Percentiles rank a stretch among this genome's conserved stretches.
Evolutionary conservation across 805 yeast genomes (phyloP).

Genomic region (Sporopachydermia lactativora): DNA sequence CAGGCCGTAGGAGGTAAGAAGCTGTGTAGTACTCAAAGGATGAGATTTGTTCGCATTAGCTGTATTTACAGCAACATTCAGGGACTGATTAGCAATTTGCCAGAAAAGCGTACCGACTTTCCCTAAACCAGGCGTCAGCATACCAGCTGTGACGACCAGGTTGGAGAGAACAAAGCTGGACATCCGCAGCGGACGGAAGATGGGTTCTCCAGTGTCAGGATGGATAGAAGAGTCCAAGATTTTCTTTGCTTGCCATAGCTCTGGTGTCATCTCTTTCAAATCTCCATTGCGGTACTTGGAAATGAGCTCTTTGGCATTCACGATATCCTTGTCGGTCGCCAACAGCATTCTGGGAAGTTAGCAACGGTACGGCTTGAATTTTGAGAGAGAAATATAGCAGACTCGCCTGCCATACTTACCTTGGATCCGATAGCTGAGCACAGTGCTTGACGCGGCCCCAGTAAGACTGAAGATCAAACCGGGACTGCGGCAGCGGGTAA

Average conservation of each 20-base stretch:
- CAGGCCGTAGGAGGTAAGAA: conserved; percentile 63
- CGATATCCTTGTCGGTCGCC: conserved; percentile 50
- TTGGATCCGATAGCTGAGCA: conserved; percentile 84
- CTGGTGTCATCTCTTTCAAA: conserved; percentile 51
- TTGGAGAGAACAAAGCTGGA: conserved; percentile 89
- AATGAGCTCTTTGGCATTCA: conserved; percentile 46
- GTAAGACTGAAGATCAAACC: conserved; percentile 67
- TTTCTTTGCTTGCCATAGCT: conserved; percentile 79
- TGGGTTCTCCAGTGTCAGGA: conserved; percentile 94
- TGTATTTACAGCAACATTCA: conserved; percentile 92
- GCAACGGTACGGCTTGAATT: neutral
- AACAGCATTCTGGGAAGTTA: conserved; percentile 63
- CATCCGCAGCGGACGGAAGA: conserved; percentile 90
- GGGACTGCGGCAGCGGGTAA: conserved; percentile 64
- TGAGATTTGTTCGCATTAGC: conserved; percentile 94
- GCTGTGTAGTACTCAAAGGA: conserved; percentile 68
- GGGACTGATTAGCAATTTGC: conserved; percentile 96
- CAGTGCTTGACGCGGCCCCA: conserved; percentile 94
- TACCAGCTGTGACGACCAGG: conserved; percentile 90
- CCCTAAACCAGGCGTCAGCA: conserved; percentile 91
- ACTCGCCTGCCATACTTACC: conserved; percentile 11
- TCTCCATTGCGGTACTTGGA: conserved; percentile 65
- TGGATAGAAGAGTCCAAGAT: conserved; percentile 85
- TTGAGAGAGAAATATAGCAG: neutral
- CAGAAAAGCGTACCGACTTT: conserved; percentile 86